Evolutionary conservation across 352 stramenopile genomes (phyloP), one percentile per base, ranked within the genome.

Genomic region (Albugo laibachii): DNA sequence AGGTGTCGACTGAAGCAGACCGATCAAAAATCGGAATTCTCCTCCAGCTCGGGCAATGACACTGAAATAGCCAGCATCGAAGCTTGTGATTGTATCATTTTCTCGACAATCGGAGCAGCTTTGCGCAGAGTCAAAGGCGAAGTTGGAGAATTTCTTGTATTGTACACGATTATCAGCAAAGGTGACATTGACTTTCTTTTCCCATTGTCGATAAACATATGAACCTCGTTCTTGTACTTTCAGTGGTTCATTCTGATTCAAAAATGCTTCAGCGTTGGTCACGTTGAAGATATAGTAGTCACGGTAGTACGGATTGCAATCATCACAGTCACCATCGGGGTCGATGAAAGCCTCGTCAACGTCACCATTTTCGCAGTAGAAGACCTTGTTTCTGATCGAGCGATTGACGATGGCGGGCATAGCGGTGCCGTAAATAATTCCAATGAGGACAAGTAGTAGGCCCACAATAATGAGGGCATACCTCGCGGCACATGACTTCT

Each of bases 131-230:
- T 65, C 54, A 47, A 63, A 86, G 49, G 59, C 73, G 63, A 81
- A 66, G 61, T 81, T 82, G 47, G 66, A 80, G 63, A 83, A 86
- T 50, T 57, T 63, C 56, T 78, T 81, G 65, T 86, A 86, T 41
- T 54, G 73, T 47, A 86, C 60, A 34, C 46, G 58, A 56, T 75
- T 67, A 44, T 54, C 49, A 46, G 79, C 66, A 42, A 86, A 57
- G 44, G 61, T 56, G 16, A 86, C 71, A 58, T 86, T 62, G 10
- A 79, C 47, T 46, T 71, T 70, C 43, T 77, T 65, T 56, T 82
- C 52, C 41, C 61, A 69, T 13, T 67, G 62, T 27, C 74, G 71
- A 57, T 83, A 86, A 27, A 67, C 57, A 57, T 86, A 86, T 35
- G 70, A 68, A 0, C 74, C 74, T 38, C 80, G 63, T 48, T 86